phyloP scores from a whole-genome alignment of 345 rosid species.

The Geranium rotundifolium region DNA sequence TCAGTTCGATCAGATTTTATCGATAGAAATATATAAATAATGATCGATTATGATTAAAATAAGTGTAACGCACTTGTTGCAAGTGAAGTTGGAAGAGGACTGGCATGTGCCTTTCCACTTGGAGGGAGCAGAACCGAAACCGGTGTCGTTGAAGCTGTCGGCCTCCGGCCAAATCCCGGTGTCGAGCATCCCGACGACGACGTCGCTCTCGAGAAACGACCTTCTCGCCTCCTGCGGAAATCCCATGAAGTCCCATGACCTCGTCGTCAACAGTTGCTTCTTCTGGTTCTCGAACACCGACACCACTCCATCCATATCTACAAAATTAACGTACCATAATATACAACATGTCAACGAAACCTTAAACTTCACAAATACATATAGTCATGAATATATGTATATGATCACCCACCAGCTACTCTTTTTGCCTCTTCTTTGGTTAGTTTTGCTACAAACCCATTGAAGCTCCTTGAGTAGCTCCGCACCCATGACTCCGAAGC shows the following conservation, averaged over 20 bases:
- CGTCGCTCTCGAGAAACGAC: constrained; percentile 21
- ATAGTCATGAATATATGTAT: background rate
- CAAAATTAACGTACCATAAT: background rate
- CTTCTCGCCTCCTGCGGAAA: constrained; percentile 23
- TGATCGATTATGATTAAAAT: too few relatives aligned
- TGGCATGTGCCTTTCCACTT: constrained; percentile 44
- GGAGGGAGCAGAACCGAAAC: constrained; percentile 30
- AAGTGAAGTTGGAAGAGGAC: constrained; percentile 27
- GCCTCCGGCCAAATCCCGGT: constrained; percentile 46
- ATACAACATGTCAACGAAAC: background rate
- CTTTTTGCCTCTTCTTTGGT: constrained; percentile 22
- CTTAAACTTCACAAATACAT: background rate
- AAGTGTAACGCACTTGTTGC: too few relatives aligned
- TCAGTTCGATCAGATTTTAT: too few relatives aligned
- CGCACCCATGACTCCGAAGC: constrained; percentile 29
- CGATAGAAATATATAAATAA: too few relatives aligned
- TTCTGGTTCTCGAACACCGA: constrained; percentile 41
- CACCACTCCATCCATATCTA: constrained; percentile 41
- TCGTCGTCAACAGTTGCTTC: constrained; percentile 38
- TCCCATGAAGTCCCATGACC: constrained; percentile 53
- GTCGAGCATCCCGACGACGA: constrained; percentile 37
- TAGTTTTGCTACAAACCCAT: constrained; percentile 44
- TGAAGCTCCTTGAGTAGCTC: constrained; percentile 42
- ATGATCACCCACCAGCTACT: constrained; percentile 8
- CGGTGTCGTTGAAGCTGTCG: constrained; percentile 25